Base-by-base conservation (phyloP, 306 rosid genomes). In the Hippophae rhamnoides region DNA sequence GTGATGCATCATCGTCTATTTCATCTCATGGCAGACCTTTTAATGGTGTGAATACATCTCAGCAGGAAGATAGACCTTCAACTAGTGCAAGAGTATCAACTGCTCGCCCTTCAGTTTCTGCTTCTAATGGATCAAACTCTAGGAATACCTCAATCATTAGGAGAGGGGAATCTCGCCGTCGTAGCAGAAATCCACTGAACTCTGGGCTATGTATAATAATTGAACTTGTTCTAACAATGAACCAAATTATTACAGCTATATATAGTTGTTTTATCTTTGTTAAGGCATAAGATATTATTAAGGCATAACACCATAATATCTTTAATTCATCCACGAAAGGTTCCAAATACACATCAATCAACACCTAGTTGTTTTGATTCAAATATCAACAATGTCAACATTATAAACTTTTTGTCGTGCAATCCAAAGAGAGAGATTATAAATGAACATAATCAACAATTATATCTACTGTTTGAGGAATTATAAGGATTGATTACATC, bases 171-270 rank as follows among this genome's bases (percentile, higher is more conserved):
- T 56, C 75, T 5, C 95, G 85, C 41, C 87, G 88, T 40, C 87
- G 23, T 18, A 18, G 73, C 55, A 79, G 95, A 74, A 88, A 93
- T 75, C 96, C 98, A 3, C 75, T 85, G 74, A 90, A 87, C 77
- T 92, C 98, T 11, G 90, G 87, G 47, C 50, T 92, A 58, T 92
- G 98, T 95, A 85, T 92, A 74, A 87, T 95, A 46, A 67, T 92
- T 73, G 96, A 92, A 72, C 81, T 92, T 57, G 82, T 72, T 56
- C 92, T 92, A 67, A 80, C 89, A 18, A 13, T 85, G 47, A 72
- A 96, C 80, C 98, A 92, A 73, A 92, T 92, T 60, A 73, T 87
- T 68, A 93, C 89, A 12, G 84, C 98, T 18, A 18, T 18, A 18
- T 65, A 48, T 87, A 41, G 74, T 85, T 59, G 93, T 92, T 55